Evolutionary conservation across 257 asterid species (phyloP), one percentile per base, ranked within the genome.

Genomic region (Capsicum pubescens): DNA sequence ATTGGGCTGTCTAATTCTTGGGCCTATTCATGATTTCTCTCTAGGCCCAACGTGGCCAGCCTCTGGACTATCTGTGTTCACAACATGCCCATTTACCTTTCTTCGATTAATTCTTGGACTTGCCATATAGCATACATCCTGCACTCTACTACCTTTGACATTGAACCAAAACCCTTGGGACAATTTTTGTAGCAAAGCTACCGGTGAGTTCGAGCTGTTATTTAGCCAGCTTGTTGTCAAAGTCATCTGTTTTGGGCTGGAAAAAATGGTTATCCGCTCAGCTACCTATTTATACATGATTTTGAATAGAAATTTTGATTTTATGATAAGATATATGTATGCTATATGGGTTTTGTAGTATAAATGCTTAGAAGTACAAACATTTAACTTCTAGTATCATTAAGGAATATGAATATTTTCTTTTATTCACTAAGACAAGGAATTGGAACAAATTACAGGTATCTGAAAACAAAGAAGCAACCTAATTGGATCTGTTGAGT

Each of bases 391-490:
- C 81, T 15, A 26, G 8, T 32, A 9, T 7, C 63, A 52, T 52
- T 21, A 76, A 50, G 36, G 79, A 70, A 9, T 46, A 2, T 5
- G n/a, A 39, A 35, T 70, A 70, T 44, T 5, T 46, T 46, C 57
- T 46, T 26, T n/a, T 44, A n/a, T 52, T 76, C 81, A 76, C 81
- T 14, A 52, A 26, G 81, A 21, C 52, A 14, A 54, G 61, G 63
- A 54, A 76, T 52, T 7, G 60, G 59, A 21, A 26, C 59, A 14
- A 52, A 54, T 77, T 77, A 54, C 7, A 52, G 54, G 50, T 26
- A 8, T 77, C 15, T 77, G 79, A 44, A 71, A 76, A 54, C 77
- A 69, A 69, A 39, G 77, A 69, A 16, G 42, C 64, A 21, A 77
- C 10, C 64, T 77, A 77, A 32, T 54, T 26, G n/a, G 48, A 77